phyloP scores from a whole-genome alignment of 176 grass and related monocot genomes.

The maize (Zea mays) region Zm-B73-REFERENCE-NAM-5.0 NC_050096.1:56146001-56146500 shows the following conservation, averaged over 20 bases:
- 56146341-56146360: too few relatives aligned
- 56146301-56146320: slow-evolving; percentile 6
- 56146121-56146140: slow-evolving; percentile 23
- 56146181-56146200: slow-evolving; percentile 37
- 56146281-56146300: background rate
- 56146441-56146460: slow-evolving; percentile 11
- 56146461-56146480: background rate
- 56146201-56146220: slow-evolving; percentile 18
- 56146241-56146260: background rate
- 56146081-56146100: slow-evolving; percentile 1
- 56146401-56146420: background rate
- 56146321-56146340: background rate
- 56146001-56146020: background rate
- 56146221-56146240: slow-evolving; percentile 28
- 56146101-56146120: slow-evolving; percentile 11
- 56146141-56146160: background rate
- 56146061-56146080: background rate
- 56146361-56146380: background rate
- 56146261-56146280: slow-evolving; percentile 22
- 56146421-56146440: slow-evolving; percentile 5
- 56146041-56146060: slow-evolving; percentile 24
- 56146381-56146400: background rate
- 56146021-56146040: background rate
- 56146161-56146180: slow-evolving; percentile 32
- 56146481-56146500: background rate